Evolutionary conservation across 352 stramenopile species (phyloP).

Genomic region (Lagenidium sp.): DNA sequence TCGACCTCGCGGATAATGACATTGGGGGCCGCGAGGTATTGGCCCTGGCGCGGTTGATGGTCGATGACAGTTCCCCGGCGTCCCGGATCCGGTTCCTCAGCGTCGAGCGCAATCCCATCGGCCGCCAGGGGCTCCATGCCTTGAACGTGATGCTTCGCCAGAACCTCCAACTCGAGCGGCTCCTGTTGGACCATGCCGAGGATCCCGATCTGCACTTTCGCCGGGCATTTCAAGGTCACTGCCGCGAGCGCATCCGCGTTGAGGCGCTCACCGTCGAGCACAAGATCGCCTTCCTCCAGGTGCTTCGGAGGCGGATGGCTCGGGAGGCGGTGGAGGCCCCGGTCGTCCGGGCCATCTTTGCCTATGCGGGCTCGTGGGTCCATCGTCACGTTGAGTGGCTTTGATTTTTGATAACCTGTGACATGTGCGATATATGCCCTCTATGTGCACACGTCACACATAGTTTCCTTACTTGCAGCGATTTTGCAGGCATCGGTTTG

Average conservation of each 20-base stretch:
- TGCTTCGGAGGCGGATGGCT: slow-evolving; percentile 1
- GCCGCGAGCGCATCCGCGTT: slow-evolving; percentile 16
- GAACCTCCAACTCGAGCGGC: slow-evolving; percentile 16
- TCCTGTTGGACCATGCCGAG: slow-evolving; percentile 19
- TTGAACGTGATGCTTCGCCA: slow-evolving; percentile 6
- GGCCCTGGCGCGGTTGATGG: slow-evolving; percentile 17
- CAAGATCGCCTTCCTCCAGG: slow-evolving; percentile 17
- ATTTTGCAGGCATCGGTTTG: too few species aligned
- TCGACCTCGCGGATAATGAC: slow-evolving; percentile 30
- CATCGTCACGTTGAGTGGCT: slow-evolving; percentile 24
- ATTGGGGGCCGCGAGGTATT: slow-evolving; percentile 18
- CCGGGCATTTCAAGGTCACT: slow-evolving; percentile 12
- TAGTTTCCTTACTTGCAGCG: too few species aligned
- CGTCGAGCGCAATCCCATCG: slow-evolving; percentile 29
- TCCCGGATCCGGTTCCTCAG: slow-evolving; percentile 16
- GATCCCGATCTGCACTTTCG: slow-evolving; percentile 12
- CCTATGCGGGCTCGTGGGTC: slow-evolving; percentile 12
- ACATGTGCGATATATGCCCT: not conserved
- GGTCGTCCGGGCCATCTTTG: slow-evolving; percentile 23
- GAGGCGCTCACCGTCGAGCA: slow-evolving; percentile 10
- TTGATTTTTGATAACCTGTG: too few species aligned
- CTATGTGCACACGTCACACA: not conserved
- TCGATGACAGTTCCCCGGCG: slow-evolving; percentile 3
- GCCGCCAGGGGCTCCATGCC: slow-evolving; percentile 7
- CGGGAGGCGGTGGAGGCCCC: slow-evolving; percentile 14